These are phyloP conservation scores for Dryas drummondii DNA, from an alignment of 306 rosid species.

Conservation along the genomic window DNA sequence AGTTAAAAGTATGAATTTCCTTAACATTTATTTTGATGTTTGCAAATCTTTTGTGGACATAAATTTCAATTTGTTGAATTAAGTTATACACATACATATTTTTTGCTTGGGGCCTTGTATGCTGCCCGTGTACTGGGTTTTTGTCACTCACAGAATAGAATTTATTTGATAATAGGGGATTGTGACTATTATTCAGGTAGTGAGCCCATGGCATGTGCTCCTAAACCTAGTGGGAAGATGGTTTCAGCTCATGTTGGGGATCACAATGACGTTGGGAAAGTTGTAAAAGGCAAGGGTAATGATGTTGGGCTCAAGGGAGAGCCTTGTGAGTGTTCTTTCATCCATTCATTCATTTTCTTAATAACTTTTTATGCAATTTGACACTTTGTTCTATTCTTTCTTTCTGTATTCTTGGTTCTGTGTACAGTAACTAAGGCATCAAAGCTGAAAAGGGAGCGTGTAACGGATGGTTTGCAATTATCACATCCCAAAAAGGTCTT, in stretches of 20 bases:
- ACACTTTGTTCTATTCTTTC: background rate
- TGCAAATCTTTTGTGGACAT: slow-evolving; percentile 4
- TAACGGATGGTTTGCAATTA: slow-evolving; percentile 33
- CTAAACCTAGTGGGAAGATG: slow-evolving; percentile 35
- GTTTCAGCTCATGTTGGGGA: slow-evolving; percentile 23
- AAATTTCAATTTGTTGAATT: background rate
- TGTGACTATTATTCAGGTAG: slow-evolving; percentile 33
- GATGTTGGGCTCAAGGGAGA: slow-evolving; percentile 36
- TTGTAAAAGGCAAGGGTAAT: slow-evolving; percentile 27
- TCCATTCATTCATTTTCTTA: background rate
- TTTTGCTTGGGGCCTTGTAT: background rate
- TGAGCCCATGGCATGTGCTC: slow-evolving; percentile 21
- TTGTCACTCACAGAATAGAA: background rate
- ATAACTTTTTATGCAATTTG: slow-evolving; percentile 19
- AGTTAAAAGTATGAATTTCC: slow-evolving; percentile 47
- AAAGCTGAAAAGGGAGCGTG: slow-evolving; percentile 62
- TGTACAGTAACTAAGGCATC: slow-evolving; percentile 53
- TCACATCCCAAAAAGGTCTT: slow-evolving; percentile 49
- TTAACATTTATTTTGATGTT: slow-evolving; percentile 11
- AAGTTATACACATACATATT: background rate
- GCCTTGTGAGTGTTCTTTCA: slow-evolving; percentile 29
- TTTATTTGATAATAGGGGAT: slow-evolving; percentile 14
- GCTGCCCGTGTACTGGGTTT: background rate
- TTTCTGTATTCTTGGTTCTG: slow-evolving; percentile 21
- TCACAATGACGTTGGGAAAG: slow-evolving; percentile 34